Evolutionary conservation across 2,329 filamentous ascomycete genomes (phyloP).

Genomic region (Colletotrichum liriopes): DNA sequence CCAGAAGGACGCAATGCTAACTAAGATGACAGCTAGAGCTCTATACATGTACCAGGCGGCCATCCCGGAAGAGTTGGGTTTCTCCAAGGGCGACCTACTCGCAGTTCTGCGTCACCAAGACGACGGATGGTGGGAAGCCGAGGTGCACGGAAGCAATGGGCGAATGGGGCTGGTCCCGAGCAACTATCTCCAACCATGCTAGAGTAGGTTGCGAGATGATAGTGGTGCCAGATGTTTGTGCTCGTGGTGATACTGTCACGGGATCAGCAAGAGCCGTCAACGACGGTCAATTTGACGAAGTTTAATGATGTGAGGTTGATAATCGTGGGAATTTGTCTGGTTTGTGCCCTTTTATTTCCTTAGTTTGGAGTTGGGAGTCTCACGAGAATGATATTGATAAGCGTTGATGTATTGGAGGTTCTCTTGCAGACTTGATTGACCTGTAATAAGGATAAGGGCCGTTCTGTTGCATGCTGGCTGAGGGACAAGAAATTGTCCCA

Average conservation of each 20-base stretch:
- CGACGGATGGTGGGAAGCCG: slow-evolving; percentile 99
- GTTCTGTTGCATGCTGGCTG: background rate
- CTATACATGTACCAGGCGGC: slow-evolving; percentile 95
- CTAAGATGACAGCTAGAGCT: slow-evolving; percentile 78
- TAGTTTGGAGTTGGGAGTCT: background rate
- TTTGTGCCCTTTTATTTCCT: background rate
- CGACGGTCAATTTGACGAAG: background rate
- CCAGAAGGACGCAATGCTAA: slow-evolving; percentile 44
- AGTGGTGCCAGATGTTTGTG: background rate
- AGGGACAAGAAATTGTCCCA: no score
- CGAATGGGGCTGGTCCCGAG: slow-evolving; percentile 76
- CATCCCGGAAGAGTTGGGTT: slow-evolving; percentile 94
- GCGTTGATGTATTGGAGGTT: no score
- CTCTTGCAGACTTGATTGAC: background rate
- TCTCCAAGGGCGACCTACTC: slow-evolving; percentile 91
- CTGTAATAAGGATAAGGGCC: background rate
- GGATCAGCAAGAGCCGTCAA: background rate
- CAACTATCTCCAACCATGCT: slow-evolving; percentile 75
- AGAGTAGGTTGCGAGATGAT: slow-evolving; percentile 33
- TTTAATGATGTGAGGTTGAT: background rate
- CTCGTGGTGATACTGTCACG: no score
- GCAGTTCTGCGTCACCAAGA: slow-evolving; percentile 93
- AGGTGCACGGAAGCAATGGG: slow-evolving; percentile 80
- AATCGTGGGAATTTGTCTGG: background rate
- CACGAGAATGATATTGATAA: background rate